A percentile compares a stretch with the other conserved stretches of the same genome.
These are phyloP conservation scores for Amanita molliuscula DNA, from an alignment of 768 basidiomycete genomes.

Conservation along the genomic window DNA sequence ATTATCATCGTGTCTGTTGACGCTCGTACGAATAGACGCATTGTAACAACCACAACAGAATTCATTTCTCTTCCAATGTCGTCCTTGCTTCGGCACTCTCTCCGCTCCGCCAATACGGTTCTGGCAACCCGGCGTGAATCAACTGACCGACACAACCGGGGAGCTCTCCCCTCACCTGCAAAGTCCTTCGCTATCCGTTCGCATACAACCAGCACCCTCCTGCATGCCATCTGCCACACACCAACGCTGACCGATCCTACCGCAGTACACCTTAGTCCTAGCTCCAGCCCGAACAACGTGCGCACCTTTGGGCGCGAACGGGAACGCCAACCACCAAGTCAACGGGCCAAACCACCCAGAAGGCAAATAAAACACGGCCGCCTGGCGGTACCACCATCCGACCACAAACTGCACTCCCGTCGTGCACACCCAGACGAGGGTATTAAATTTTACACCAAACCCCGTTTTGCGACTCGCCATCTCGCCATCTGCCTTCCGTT, in stretches of 20 bases:
- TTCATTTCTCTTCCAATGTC: too few species aligned
- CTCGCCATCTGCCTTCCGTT: slow-evolving; percentile 45
- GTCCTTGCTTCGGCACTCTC: too few species aligned
- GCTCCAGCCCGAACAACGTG: not conserved
- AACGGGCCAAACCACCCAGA: slow-evolving; percentile 84
- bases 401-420: slow-evolving; percentile 77
- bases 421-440: slow-evolving; percentile 73
- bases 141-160: too few species aligned
- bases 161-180: slow-evolving; percentile 22
- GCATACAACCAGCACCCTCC: slow-evolving; percentile 68
- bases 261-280: not conserved
- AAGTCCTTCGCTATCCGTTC: slow-evolving; percentile 66
- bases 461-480: slow-evolving; percentile 46
- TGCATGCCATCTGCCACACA: slow-evolving; percentile 93
- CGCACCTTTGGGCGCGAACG: slow-evolving; percentile 80
- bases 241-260: slow-evolving; percentile 87
- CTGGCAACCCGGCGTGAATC: too few species aligned
- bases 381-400: slow-evolving; percentile 85
- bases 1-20: too few species aligned
- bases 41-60: too few species aligned
- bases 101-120: too few species aligned
- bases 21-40: too few species aligned
- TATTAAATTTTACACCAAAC: slow-evolving; percentile 65
- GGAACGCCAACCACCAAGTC: slow-evolving; percentile 81
- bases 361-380: slow-evolving; percentile 92